Conservation (phyloP, 805 yeast genomes). For the Candida maesae region DNA sequence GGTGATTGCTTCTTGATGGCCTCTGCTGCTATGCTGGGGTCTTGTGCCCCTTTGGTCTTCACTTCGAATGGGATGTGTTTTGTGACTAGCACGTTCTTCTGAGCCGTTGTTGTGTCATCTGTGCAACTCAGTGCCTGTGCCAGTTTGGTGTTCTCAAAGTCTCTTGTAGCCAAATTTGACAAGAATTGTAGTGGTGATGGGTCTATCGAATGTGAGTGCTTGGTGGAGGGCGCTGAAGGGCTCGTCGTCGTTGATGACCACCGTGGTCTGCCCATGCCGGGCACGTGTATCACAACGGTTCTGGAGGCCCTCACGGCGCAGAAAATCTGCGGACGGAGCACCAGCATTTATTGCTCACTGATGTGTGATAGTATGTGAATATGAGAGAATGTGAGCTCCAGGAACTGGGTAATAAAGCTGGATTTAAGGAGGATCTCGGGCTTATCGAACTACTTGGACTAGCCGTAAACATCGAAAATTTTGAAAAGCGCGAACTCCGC, state of each 20-base stretch:
- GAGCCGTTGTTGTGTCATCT: conserved; percentile 9
- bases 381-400: too few relatives aligned
- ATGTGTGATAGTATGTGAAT: too few relatives aligned
- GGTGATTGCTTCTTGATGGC: conserved; percentile 23
- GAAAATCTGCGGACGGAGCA: conserved; percentile 7
- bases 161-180: conserved; percentile 28
- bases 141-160: conserved; percentile 5
- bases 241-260: conserved; percentile 6
- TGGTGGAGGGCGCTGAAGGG: neutral
- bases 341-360: conserved; percentile 3
- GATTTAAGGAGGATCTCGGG: neutral
- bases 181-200: conserved; percentile 36
- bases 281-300: neutral
- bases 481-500: neutral
- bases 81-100: conserved; percentile 11
- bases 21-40: conserved; percentile 9
- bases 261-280: conserved; percentile 3
- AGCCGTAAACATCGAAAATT: neutral
- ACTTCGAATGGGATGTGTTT: conserved; percentile 55
- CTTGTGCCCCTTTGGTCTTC: conserved; percentile 32
- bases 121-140: conserved; percentile 27
- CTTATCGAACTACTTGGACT: neutral
- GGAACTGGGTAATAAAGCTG: too few relatives aligned
- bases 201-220: conserved; percentile 21
- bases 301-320: conserved; percentile 5